Conservation (phyloP, 2,329 filamentous ascomycete species). For the Tolypocladium pustulatum region DNA sequence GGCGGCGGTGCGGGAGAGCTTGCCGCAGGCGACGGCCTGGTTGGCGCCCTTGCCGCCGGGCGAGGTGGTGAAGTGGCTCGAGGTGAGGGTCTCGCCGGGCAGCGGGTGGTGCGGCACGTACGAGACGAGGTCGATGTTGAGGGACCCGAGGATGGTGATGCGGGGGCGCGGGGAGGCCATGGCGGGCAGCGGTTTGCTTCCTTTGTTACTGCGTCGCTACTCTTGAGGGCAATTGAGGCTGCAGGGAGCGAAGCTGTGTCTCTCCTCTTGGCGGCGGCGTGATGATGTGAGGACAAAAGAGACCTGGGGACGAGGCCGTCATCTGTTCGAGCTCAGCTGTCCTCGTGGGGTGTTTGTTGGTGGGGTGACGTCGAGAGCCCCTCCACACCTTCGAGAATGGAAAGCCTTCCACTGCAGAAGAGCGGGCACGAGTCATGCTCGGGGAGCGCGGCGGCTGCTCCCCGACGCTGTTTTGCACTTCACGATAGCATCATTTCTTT, state of each 20-base stretch:
- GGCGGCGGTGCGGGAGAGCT: constrained; percentile 53
- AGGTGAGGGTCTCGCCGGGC: constrained; percentile 79
- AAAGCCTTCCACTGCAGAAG: not conserved
- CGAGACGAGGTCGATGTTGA: constrained; percentile 90
- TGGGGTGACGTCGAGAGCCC: not conserved
- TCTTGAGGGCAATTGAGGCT: not conserved
- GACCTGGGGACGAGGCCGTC: not conserved
- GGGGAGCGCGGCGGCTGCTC: not conserved
- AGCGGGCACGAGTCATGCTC: not conserved
- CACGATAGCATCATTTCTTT: not conserved
- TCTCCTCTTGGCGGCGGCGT: too few species aligned
- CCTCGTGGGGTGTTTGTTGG: not conserved
- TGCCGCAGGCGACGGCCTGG: constrained; percentile 81
- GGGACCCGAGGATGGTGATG: constrained; percentile 81
- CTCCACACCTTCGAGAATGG: not conserved
- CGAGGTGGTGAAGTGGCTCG: constrained; percentile 66
- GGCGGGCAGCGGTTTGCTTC: not conserved
- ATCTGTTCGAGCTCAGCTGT: not conserved
- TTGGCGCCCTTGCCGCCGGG: constrained; percentile 93
- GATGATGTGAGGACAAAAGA: not conserved
- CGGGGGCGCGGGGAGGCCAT: constrained; percentile 19
- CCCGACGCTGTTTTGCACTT: not conserved
- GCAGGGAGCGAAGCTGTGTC: too few species aligned
- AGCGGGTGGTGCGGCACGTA: constrained; percentile 74
- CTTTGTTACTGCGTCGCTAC: not conserved